Conservation (phyloP, 2,329 filamentous ascomycete species). For the Dactylellina drechsleri region DNA sequence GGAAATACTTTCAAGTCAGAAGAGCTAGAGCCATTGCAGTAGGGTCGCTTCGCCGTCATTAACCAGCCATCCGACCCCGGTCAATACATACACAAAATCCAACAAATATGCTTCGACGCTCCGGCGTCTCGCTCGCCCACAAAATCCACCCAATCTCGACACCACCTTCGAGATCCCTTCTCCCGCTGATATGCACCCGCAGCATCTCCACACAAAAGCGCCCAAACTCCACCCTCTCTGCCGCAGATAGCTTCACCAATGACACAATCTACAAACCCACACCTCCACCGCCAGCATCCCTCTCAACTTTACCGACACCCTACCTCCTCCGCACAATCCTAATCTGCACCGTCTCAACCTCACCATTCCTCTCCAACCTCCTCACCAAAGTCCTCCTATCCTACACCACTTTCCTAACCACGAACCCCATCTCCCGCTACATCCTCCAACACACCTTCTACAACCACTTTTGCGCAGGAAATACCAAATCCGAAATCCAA, state of each 20-base stretch:
- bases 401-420: slow-evolving; percentile 43
- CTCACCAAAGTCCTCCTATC: slow-evolving; percentile 47
- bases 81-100: slow-evolving; percentile 38
- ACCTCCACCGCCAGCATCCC: slow-evolving; percentile 25
- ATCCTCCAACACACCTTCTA: slow-evolving; percentile 86
- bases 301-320: slow-evolving; percentile 40
- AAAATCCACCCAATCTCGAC: slow-evolving; percentile 22
- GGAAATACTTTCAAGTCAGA: no score
- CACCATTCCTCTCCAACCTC: slow-evolving; percentile 40
- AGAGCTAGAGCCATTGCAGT: no score
- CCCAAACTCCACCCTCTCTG: slow-evolving; percentile 42
- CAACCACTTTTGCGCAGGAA: slow-evolving; percentile 88
- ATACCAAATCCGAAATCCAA: slow-evolving; percentile 74
- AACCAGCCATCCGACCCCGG: background rate
- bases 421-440: slow-evolving; percentile 75
- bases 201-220: slow-evolving; percentile 43
- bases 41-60: no score
- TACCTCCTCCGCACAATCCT: slow-evolving; percentile 49
- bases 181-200: slow-evolving; percentile 34
- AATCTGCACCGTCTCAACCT: slow-evolving; percentile 46
- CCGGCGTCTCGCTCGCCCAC: slow-evolving; percentile 42
- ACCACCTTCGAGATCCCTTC: slow-evolving; percentile 17
- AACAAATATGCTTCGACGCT: slow-evolving; percentile 52
- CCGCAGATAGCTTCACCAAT: slow-evolving; percentile 24
- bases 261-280: slow-evolving; percentile 24